Conservation (phyloP, 768 basidiomycete genomes). For the Roridomyces roridus region DNA sequence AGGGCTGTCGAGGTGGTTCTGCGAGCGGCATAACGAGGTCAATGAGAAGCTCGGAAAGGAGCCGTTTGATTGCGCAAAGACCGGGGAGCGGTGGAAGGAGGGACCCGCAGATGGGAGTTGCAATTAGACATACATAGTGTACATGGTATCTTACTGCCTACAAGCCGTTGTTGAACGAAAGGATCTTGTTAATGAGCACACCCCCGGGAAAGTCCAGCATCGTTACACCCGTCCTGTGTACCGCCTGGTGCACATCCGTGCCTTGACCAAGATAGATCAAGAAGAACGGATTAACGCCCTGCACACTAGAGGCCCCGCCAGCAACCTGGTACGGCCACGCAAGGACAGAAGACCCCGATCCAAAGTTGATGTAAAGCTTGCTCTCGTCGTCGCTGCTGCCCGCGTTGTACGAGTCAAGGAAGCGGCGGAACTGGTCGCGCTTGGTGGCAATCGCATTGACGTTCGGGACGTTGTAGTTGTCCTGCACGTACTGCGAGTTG, state of each 20-base stretch:
- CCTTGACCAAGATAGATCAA: constrained; percentile 21
- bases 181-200: constrained; percentile 16
- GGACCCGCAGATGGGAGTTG: constrained; percentile 89
- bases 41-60: constrained; percentile 87
- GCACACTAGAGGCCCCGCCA: not conserved
- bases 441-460: constrained; percentile 20
- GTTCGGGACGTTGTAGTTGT: constrained; percentile 20
- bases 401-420: constrained; percentile 18
- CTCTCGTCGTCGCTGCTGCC: constrained; percentile 15
- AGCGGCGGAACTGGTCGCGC: constrained; percentile 25
- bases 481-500: constrained; percentile 19
- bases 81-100: constrained; percentile 92
- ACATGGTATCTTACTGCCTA: no score
- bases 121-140: no score
- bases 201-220: constrained; percentile 24
- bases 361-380: constrained; percentile 20
- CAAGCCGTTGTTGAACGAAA: constrained; percentile 7
- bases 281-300: constrained; percentile 22
- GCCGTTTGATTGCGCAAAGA: constrained; percentile 79
- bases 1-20: constrained; percentile 84
- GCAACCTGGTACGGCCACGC: constrained; percentile 16
- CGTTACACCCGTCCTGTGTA: constrained; percentile 14
- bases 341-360: constrained; percentile 12
- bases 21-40: constrained; percentile 92
- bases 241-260: constrained; percentile 17